Base-by-base conservation (phyloP, 192 early-diverging fungal genomes). In the Podila minutissima region DNA sequence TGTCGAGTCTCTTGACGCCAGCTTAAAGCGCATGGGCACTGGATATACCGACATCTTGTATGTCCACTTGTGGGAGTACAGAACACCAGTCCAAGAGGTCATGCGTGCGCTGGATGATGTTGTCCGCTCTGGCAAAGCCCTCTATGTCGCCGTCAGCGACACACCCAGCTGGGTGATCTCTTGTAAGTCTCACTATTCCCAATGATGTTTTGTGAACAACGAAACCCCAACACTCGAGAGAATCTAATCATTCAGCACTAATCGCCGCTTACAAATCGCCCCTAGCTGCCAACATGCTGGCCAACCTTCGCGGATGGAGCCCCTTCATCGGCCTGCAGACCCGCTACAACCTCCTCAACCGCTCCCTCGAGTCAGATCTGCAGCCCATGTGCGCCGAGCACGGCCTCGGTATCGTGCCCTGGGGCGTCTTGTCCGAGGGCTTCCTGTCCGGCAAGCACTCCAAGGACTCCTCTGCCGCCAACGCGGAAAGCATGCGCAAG, bases 101-200 rank as follows among this genome's bases (percentile, higher is more conserved):
- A 90, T 94, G 88, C 79, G 85, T 50, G 89, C 93, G 2, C 69
- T 94, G 4, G 66, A 94, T 64, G 92, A 94, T 66, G 68, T 91
- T 64, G 88, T 94, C 19, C 64, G 86, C 19, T 59, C 79, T 7
- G 92, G 93, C 20, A 91, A 93, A 71, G 90, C 86, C 1, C 62
- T 85, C 0, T 93, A 93, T 73, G 67, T 90, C 3, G 91, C 85
- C 2, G 65, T 82, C 15, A 77, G 76, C 20, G 69, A 78, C n/a
- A 78, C 81, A 48, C 83, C 79, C 12, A 76, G 87, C 17, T 88
- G 91, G 91, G 86, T 89, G 28, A 72, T 92, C n/a, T 72, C 85
- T 19, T 72, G 82, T 72, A 79, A 64, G 65, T 8, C 71, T 33
- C 15, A n/a, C 33, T 33, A 3, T 26, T 13, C 11, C 28, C 28